Conservation (phyloP, 169 alveolate genomes). For the Eimeria tenella region DNA sequence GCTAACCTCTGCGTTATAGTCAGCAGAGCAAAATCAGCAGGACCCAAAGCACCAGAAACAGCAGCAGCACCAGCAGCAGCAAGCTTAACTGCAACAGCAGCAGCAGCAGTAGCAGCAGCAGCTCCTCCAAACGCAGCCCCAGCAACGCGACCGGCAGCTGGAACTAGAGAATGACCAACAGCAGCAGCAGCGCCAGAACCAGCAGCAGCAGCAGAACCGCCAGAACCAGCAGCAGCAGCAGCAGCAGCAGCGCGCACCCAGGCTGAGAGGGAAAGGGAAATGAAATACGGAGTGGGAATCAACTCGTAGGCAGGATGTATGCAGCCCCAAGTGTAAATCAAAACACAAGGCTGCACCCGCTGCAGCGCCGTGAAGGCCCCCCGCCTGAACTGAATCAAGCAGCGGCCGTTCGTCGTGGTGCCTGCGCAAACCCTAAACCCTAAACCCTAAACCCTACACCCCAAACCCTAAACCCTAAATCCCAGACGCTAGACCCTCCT, state of each 20-base stretch:
- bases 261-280: constrained; percentile 33
- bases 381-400: constrained; percentile 52
- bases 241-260: constrained; percentile 2
- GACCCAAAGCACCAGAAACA: too few relatives aligned
- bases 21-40: too few relatives aligned
- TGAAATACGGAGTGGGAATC: constrained; percentile 44
- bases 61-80: too few relatives aligned
- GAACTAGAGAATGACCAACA: background rate
- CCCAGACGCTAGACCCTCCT: background rate
- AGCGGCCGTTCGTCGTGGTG: constrained; percentile 56
- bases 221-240: background rate
- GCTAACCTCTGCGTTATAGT: too few relatives aligned
- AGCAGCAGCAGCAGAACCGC: background rate
- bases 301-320: constrained; percentile 38
- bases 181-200: background rate
- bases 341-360: constrained; percentile 42
- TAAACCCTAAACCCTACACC: background rate
- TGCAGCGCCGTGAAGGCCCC: constrained; percentile 43
- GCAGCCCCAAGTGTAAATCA: constrained; percentile 34
- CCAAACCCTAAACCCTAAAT: background rate
- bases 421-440: constrained; percentile 17
- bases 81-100: too few relatives aligned
- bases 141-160: background rate
- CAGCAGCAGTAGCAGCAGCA: too few relatives aligned
- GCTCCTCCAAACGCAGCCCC: background rate